phyloP scores from a whole-genome alignment of 1,284 basidiomycete species.

The Trametes polyzona region DNA sequence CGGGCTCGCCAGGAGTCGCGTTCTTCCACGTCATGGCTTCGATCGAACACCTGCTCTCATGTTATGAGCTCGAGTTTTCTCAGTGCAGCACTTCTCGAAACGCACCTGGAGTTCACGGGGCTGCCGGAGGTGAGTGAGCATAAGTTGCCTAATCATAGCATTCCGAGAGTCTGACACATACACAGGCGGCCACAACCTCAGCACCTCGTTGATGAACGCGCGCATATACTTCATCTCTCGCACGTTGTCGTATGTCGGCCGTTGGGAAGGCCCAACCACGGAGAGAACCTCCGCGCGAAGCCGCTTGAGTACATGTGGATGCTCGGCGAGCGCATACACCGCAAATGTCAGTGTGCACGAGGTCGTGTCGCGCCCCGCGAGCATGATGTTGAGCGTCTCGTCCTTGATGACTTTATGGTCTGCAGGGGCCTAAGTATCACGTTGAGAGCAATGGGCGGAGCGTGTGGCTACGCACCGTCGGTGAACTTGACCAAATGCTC shows the following conservation, averaged over 20 bases:
- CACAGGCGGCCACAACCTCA: conserved; percentile 65
- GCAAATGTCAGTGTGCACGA: conserved; percentile 41
- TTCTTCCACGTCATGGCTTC: conserved; percentile 50
- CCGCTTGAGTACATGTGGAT: conserved; percentile 39
- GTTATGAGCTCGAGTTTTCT: background rate
- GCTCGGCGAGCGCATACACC: conserved; percentile 42
- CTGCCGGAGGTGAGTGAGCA: background rate
- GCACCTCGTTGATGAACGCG: conserved; percentile 53
- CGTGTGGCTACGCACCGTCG: conserved; percentile 38
- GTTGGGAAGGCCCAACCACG: conserved; percentile 33
- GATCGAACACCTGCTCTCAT: conserved; percentile 35
- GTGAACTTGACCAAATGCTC: conserved; percentile 56
- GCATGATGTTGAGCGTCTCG: conserved; percentile 41
- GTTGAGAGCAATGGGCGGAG: no score
- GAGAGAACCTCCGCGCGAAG: conserved; percentile 44
- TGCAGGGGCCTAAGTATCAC: background rate
- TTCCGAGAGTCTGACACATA: conserved; percentile 25
- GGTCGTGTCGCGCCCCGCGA: conserved; percentile 46
- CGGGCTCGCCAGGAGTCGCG: conserved; percentile 46
- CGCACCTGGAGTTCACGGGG: conserved; percentile 7
- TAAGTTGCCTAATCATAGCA: background rate
- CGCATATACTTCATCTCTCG: conserved; percentile 45
- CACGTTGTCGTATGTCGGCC: conserved; percentile 43
- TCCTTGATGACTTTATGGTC: conserved; percentile 39
- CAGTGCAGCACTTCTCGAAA: no score